These are phyloP conservation scores for Gaultheria prostrata DNA, from an alignment of 148 eudicot species.

Conservation along the genomic window DNA sequence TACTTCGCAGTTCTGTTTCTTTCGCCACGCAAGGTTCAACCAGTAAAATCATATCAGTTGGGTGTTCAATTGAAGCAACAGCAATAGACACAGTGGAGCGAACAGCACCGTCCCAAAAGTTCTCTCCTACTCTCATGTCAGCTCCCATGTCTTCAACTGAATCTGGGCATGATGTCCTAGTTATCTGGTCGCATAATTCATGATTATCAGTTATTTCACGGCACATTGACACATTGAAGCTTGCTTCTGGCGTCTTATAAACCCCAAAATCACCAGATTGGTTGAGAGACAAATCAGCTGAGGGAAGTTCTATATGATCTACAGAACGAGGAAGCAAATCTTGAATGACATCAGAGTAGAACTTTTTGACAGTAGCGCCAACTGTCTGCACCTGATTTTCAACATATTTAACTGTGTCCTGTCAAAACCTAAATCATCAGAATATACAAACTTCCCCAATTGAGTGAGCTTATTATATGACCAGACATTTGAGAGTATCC, in stretches of 20 bases:
- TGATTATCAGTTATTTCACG: slow-evolving; percentile 15
- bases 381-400: slow-evolving; percentile 73
- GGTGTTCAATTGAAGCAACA: slow-evolving; percentile 10
- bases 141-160: slow-evolving; percentile 10
- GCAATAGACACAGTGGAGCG: not conserved
- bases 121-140: slow-evolving; percentile 1
- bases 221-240: slow-evolving; percentile 15
- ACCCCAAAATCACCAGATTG: slow-evolving; percentile 29
- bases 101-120: slow-evolving; percentile 1
- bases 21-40: slow-evolving; percentile 21
- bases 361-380: slow-evolving; percentile 68
- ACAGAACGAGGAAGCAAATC: slow-evolving; percentile 51
- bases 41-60: slow-evolving; percentile 9
- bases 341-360: slow-evolving; percentile 67
- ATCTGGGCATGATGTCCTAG: not conserved
- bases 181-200: slow-evolving; percentile 16
- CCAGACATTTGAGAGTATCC: not conserved
- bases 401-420: slow-evolving; percentile 75
- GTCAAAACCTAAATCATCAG: slow-evolving; percentile 19
- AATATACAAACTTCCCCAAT: not conserved
- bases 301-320: slow-evolving; percentile 43
- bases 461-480: not conserved
- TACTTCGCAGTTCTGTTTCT: slow-evolving; percentile 24
- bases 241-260: slow-evolving; percentile 32
- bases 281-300: slow-evolving; percentile 29